Evolutionary conservation across 2,329 filamentous ascomycete genomes (phyloP), one percentile per base, ranked within the genome.

Genomic region (Fusarium sublunatum): DNA sequence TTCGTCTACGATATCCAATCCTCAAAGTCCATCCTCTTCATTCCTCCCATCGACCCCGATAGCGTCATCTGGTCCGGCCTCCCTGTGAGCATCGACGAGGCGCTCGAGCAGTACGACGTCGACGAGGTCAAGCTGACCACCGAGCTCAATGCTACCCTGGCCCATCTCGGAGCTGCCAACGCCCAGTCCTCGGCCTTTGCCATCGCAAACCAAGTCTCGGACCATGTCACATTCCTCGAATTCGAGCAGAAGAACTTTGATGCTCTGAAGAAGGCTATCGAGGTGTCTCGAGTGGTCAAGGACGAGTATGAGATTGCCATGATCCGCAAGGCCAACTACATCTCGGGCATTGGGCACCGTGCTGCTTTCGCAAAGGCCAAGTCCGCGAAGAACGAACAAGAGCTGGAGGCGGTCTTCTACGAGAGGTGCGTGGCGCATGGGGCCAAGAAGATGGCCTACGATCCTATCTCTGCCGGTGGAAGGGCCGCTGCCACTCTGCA

Each of bases 11-110:
- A 97, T 65, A 89, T 96, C 55, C 81, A 85, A 41, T 83, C 86
- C 43, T 84, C 88, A 65, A 87, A 88, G 69, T 86, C 93, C 36
- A 96, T 89, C 3, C 87, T 99, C 44, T 99, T 93, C 79, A 94
- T 99, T 70, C 94, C 95, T 3, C 91, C 93, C 13, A 86, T 93
- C 70, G 88, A 97, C 69, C 86, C 92, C n/a, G 91, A 95, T 39
- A 88, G 88, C 51, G 93, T 98, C 56, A 92, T 98, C 73, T 99
- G 94, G 94, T 91, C 90, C 26, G 95, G 95, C 11, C 84, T 98
- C 13, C 95, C 94, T 0, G 81, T 96, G 59, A 91, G 88, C 32
- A 79, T 84, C 31, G 84, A 90, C 38, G 90, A 97, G 72, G 94
- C 94, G 7, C 79, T 90, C 59, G 78, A 85, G 43, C 84, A 86